These are phyloP conservation scores for Acer saccharum DNA, from an alignment of 345 rosid genomes.

Conservation along the genomic window DNA sequence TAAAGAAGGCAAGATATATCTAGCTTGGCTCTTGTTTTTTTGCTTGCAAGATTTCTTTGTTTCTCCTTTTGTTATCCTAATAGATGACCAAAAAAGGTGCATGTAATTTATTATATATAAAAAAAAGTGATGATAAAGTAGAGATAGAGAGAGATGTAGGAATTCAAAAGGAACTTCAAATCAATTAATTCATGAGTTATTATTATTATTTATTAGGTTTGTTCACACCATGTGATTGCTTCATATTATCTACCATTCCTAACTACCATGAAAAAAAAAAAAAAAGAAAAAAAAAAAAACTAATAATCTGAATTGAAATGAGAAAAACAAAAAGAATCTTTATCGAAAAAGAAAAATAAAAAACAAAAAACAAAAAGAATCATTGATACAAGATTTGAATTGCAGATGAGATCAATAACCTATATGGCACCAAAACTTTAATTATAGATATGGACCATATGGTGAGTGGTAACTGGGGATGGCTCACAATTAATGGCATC, in stretches of 20 bases:
- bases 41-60: neutral
- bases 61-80: slow-evolving; percentile 12
- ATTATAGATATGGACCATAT: slow-evolving; percentile 28
- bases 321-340: neutral
- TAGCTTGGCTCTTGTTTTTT: slow-evolving; percentile 18
- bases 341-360: neutral
- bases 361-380: neutral
- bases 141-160: slow-evolving; percentile 9
- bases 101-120: neutral
- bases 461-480: neutral
- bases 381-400: slow-evolving; percentile 33
- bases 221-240: slow-evolving; percentile 39
- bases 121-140: slow-evolving; percentile 4
- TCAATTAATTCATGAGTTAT: slow-evolving; percentile 25
- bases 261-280: slow-evolving; percentile 45
- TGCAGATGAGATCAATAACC: slow-evolving; percentile 50
- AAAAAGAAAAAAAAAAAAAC: too few relatives aligned
- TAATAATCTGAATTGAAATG: neutral
- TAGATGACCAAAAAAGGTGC: slow-evolving; percentile 4
- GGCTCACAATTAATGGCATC: too few relatives aligned
- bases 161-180: slow-evolving; percentile 26
- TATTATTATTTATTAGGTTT: too few relatives aligned
- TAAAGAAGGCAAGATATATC: slow-evolving; percentile 22
- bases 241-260: slow-evolving; percentile 54
- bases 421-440: slow-evolving; percentile 63